Evolutionary conservation across 129 eudicot species (phyloP).

Genomic region (Oenanthe sinensis): DNA sequence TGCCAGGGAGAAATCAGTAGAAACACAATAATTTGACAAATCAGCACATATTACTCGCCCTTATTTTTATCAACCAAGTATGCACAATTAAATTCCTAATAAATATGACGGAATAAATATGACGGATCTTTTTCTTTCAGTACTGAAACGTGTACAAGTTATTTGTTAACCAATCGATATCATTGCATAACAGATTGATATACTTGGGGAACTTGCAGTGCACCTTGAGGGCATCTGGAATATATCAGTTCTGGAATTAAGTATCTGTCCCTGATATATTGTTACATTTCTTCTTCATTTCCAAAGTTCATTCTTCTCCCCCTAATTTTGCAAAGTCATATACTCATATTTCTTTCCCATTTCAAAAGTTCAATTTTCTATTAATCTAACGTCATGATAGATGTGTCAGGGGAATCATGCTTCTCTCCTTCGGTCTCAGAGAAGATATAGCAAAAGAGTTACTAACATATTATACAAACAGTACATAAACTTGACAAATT

Average conservation of each 20-base stretch:
- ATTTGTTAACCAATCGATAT: not conserved
- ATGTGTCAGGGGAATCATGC: not conserved
- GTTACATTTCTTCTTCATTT: not conserved
- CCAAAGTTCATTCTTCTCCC: not conserved
- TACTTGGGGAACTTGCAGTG: not conserved
- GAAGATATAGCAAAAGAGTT: not conserved
- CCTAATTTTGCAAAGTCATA: no score
- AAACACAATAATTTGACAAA: not conserved
- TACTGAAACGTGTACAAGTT: not conserved
- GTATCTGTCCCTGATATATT: not conserved
- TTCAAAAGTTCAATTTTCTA: not conserved
- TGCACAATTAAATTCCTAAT: not conserved
- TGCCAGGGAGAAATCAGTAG: not conserved
- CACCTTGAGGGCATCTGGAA: not conserved
- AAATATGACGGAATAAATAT: not conserved
- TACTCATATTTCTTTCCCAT: no score
- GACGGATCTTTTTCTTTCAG: not conserved
- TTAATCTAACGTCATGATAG: not conserved
- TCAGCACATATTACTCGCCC: not conserved
- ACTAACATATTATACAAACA: no score
- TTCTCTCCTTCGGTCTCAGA: not conserved
- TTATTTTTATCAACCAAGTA: not conserved
- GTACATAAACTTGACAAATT: no score
- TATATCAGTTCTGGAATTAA: not conserved
- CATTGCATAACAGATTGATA: not conserved